Evolutionary conservation across 2,329 filamentous ascomycete genomes (phyloP).

Genomic region (Beauveria brongniartii): DNA sequence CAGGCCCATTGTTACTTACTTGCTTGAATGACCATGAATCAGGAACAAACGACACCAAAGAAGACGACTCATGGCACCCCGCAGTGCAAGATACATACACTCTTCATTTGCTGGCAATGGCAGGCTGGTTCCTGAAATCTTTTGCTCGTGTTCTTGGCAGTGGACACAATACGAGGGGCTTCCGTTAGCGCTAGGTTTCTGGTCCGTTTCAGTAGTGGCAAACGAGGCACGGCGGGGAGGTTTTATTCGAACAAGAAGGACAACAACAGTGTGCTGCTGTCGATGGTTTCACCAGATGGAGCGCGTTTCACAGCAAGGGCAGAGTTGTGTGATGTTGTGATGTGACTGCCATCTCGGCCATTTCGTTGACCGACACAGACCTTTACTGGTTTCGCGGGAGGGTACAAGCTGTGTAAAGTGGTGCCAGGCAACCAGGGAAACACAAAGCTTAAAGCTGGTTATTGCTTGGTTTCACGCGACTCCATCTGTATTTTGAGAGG

Average conservation of each 20-base stretch:
- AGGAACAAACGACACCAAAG: no score
- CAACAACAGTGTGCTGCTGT: neutral
- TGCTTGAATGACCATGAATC: neutral
- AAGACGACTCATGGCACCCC: no score
- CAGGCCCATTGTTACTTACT: neutral
- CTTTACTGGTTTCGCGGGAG: neutral
- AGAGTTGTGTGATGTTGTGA: neutral
- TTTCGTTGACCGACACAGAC: neutral
- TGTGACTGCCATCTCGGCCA: neutral
- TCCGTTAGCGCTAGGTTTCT: neutral
- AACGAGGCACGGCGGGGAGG: neutral
- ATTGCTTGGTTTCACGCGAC: neutral
- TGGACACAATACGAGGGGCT: neutral
- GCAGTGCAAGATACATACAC: no score
- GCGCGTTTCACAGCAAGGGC: neutral
- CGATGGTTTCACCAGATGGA: neutral
- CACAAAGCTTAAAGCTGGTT: neutral
- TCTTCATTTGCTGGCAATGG: no score
- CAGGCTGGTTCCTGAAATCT: neutral
- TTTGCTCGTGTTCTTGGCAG: neutral
- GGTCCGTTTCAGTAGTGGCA: constrained; percentile 2
- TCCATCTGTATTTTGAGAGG: no score
- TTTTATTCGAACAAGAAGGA: neutral
- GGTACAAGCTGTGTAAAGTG: neutral
- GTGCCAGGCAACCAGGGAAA: neutral